These are phyloP conservation scores for Claviceps maximensis DNA, from an alignment of 2,329 filamentous ascomycete genomes.

Conservation along the genomic window DNA sequence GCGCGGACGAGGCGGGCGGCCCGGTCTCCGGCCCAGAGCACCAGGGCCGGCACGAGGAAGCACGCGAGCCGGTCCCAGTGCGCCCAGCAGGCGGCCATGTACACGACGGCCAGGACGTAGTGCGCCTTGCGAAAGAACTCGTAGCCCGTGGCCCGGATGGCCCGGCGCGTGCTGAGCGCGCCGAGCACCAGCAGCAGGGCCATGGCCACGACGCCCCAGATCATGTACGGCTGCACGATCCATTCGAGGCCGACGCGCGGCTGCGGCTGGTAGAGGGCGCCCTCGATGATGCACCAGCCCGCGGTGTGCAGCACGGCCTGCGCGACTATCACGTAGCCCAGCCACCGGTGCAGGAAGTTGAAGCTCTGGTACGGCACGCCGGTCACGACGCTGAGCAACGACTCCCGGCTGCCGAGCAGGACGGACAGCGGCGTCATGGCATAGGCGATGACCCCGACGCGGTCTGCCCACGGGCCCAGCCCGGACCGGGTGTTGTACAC, in stretches of 20 bases:
- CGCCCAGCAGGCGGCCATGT: conserved; percentile 62
- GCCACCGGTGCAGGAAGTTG: conserved; percentile 66
- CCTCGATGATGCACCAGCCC: conserved; percentile 55
- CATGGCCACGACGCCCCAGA: conserved; percentile 62
- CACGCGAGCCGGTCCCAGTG: conserved; percentile 58
- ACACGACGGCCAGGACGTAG: conserved; percentile 59
- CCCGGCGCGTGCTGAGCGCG: conserved; percentile 40
- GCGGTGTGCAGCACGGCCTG: conserved; percentile 59
- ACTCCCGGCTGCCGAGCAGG: conserved; percentile 55
- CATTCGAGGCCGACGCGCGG: conserved; percentile 43
- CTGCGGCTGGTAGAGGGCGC: conserved; percentile 57
- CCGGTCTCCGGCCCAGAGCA: conserved; percentile 54
- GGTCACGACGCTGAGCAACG: conserved; percentile 54
- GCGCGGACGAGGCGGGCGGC: conserved; percentile 42
- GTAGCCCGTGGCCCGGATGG: conserved; percentile 55
- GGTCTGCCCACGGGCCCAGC: conserved; percentile 55
- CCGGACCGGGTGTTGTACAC: conserved; percentile 51
- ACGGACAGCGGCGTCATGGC: conserved; percentile 60
- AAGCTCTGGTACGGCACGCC: conserved; percentile 66
- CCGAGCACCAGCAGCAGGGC: conserved; percentile 48
- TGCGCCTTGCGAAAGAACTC: conserved; percentile 67
- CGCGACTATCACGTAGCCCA: conserved; percentile 57
- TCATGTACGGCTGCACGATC: conserved; percentile 52
- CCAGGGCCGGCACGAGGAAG: conserved; percentile 53
- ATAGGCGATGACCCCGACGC: conserved; percentile 58